phyloP scores from a whole-genome alignment of 1,284 basidiomycete genomes.

The Apiotrichum sp. region DNA sequence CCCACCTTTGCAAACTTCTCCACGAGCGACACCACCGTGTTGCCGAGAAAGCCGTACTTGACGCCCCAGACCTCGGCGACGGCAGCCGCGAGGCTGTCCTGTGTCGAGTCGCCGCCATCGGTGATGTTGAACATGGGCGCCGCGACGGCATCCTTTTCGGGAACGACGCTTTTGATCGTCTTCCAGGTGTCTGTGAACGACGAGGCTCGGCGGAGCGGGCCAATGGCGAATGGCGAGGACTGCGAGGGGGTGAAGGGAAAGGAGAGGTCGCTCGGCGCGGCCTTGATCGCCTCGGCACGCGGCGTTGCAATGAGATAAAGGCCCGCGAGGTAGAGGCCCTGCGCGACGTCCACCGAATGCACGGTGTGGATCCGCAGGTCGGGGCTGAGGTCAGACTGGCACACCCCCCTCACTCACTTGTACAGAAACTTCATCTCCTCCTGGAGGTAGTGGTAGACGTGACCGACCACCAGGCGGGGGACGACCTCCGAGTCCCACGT shows the following conservation, averaged over 20 bases:
- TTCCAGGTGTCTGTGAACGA: constrained; percentile 34
- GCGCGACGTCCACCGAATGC: constrained; percentile 70
- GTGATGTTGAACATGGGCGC: constrained; percentile 79
- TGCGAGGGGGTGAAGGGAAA: constrained; percentile 46
- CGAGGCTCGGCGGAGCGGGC: constrained; percentile 7
- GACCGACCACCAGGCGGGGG: constrained; percentile 63
- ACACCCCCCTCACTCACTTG: constrained; percentile 31
- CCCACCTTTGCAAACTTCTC: constrained; percentile 40
- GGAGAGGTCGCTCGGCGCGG: constrained; percentile 62
- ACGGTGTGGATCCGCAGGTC: constrained; percentile 74
- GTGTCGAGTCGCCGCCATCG: constrained; percentile 71
- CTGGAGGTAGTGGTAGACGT: constrained; percentile 73
- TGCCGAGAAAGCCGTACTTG: constrained; percentile 75
- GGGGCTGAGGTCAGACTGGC: constrained; percentile 45
- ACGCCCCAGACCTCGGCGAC: constrained; percentile 73
- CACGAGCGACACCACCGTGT: constrained; percentile 58
- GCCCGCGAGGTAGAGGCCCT: constrained; percentile 61
- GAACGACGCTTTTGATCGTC: constrained; percentile 46
- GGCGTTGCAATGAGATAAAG: constrained; percentile 31
- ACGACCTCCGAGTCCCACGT: constrained; percentile 51
- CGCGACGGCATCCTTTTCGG: constrained; percentile 54
- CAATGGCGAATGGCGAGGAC: constrained; percentile 11
- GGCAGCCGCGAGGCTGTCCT: constrained; percentile 64
- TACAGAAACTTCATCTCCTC: constrained; percentile 82
- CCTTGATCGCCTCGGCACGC: constrained; percentile 15